These are phyloP conservation scores for Mortierella sp. DNA, from an alignment of 371 early-diverging fungal genomes.

Conservation along the genomic window DNA sequence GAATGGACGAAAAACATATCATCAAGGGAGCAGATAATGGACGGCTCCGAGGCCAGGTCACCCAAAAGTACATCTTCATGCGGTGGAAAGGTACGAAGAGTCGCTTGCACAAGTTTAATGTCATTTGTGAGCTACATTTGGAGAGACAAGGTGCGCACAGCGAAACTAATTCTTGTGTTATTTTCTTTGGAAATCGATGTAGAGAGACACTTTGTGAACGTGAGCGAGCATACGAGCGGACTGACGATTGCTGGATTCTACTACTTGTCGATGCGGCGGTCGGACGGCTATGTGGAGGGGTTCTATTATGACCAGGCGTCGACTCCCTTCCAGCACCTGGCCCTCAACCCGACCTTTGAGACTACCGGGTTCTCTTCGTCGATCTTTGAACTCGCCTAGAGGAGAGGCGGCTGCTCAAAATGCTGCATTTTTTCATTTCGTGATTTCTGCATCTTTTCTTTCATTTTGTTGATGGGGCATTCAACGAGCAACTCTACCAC, in stretches of 20 bases:
- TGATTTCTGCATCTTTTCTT: slow-evolving; percentile 3
- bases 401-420: not conserved
- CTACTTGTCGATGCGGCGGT: slow-evolving; percentile 67
- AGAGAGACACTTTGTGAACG: slow-evolving; percentile 68
- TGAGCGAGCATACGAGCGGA: slow-evolving; percentile 62
- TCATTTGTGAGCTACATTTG: too few relatives aligned
- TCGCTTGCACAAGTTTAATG: too few relatives aligned
- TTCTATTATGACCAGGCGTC: slow-evolving; percentile 45
- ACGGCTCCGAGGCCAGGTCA: slow-evolving; percentile 54
- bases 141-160: too few relatives aligned
- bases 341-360: slow-evolving; percentile 33
- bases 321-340: slow-evolving; percentile 41
- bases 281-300: slow-evolving; percentile 67
- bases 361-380: slow-evolving; percentile 31
- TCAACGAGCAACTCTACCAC: too few relatives aligned
- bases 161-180: not conserved
- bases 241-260: slow-evolving; percentile 73
- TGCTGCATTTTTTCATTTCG: not conserved
- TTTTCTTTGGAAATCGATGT: not conserved
- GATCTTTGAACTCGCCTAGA: slow-evolving; percentile 39
- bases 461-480: not conserved
- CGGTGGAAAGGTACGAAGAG: slow-evolving; percentile 68
- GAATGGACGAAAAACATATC: slow-evolving; percentile 47
- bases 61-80: slow-evolving; percentile 67
- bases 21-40: slow-evolving; percentile 57